A percentile compares a stretch with the other conserved stretches of the same genome.
phyloP scores from a whole-genome alignment of 768 basidiomycete genomes.

The Asterophora parasitica region DNA sequence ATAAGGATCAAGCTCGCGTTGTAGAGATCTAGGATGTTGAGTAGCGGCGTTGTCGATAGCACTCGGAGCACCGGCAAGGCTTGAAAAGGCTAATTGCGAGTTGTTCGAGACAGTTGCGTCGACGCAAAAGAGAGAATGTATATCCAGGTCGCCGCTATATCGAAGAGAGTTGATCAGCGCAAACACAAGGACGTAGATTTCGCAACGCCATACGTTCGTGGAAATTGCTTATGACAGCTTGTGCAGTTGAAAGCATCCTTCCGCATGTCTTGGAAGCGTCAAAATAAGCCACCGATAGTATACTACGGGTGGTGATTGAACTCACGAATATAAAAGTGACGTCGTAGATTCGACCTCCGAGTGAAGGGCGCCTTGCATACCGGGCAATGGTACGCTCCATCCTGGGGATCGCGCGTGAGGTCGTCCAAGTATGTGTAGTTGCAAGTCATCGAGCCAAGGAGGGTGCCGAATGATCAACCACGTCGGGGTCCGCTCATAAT shows the following conservation, averaged over 20 bases:
- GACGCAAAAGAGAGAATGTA: neutral
- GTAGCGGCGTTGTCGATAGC: neutral
- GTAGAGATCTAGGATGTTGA: neutral
- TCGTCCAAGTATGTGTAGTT: neutral
- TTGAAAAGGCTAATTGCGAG: neutral
- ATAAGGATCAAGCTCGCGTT: neutral
- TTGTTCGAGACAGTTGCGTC: neutral
- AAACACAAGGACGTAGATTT: neutral
- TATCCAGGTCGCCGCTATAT: too few species aligned
- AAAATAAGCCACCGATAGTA: neutral
- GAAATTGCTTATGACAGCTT: too few species aligned
- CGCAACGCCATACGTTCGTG: neutral
- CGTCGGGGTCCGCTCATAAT: too few species aligned
- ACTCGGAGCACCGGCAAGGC: neutral
- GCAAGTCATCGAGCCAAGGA: too few species aligned
- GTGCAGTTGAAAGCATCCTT: too few species aligned
- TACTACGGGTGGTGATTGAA: neutral
- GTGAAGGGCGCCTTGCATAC: constrained; percentile 1
- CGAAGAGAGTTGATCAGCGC: neutral
- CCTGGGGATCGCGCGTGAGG: neutral
- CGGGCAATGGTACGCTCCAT: constrained; percentile 1
- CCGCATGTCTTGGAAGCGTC: neutral
- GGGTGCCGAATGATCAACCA: too few species aligned
- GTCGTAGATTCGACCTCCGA: neutral
- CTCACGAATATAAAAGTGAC: neutral